A percentile compares a stretch with the other conserved stretches of the same genome.
Evolutionary conservation across 2,329 filamentous ascomycete species (phyloP).

Genomic region (Xylariaceae sp.): DNA sequence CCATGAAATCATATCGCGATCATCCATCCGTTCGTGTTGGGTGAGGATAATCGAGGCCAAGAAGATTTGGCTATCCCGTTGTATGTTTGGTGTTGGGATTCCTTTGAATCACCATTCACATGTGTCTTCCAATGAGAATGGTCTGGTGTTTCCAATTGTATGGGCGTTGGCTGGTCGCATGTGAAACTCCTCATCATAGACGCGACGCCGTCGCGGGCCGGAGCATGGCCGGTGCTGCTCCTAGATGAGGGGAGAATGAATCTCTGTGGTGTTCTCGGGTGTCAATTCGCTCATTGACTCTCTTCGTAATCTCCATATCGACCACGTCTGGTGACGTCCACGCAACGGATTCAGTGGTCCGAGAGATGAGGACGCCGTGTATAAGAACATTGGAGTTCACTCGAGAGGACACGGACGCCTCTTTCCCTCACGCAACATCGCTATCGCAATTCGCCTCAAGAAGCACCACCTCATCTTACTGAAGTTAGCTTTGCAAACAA

Average conservation of each 20-base stretch:
- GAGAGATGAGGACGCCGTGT: not conserved
- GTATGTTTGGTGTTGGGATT: not conserved
- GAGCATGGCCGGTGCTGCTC: not conserved
- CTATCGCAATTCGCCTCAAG: too few relatives aligned
- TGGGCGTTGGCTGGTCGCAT: not conserved
- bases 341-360: not conserved
- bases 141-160: not conserved
- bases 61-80: not conserved
- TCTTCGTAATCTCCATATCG: too few relatives aligned
- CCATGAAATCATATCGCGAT: constrained; percentile 13
- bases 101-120: constrained; percentile 5
- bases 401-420: not conserved
- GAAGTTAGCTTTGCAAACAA: not conserved
- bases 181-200: constrained; percentile 11
- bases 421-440: not conserved
- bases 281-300: not conserved
- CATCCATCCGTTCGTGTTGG: constrained; percentile 1
- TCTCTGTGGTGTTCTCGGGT: not conserved
- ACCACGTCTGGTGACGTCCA: constrained; percentile 15
- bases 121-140: not conserved
- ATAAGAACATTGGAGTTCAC: not conserved
- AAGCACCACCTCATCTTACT: too few relatives aligned
- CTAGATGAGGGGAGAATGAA: not conserved
- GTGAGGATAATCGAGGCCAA: not conserved
- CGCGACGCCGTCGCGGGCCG: not conserved